Percentiles rank a stretch among this genome's conserved stretches.
Conservation (phyloP, 257 asterid species). For the Scutellaria galericulata region DNA sequence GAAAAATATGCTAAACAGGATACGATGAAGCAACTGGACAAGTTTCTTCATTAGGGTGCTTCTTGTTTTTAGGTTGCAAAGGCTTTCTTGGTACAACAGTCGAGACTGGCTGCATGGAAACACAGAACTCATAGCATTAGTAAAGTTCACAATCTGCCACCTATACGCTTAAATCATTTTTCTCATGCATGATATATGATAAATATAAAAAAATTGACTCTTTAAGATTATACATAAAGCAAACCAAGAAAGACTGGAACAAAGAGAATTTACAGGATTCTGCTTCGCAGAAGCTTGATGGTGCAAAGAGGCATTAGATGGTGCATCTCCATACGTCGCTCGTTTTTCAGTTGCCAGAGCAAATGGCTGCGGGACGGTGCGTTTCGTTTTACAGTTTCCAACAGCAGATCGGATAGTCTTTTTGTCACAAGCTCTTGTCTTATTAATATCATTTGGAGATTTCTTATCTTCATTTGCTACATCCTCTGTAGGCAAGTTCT, state of each 20-base stretch:
- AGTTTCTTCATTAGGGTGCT: slow-evolving; percentile 65
- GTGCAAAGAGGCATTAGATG: slow-evolving; percentile 37
- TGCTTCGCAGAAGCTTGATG: slow-evolving; percentile 38
- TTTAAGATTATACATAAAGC: slow-evolving; percentile 2
- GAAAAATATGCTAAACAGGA: slow-evolving; percentile 43
- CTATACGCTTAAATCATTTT: slow-evolving; percentile 25
- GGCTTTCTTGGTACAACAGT: slow-evolving; percentile 55
- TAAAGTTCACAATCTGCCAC: slow-evolving; percentile 3
- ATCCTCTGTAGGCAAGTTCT: slow-evolving; percentile 34
- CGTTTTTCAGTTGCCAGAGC: slow-evolving; percentile 72
- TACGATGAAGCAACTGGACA: slow-evolving; percentile 61
- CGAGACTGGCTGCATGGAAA: slow-evolving; percentile 45
- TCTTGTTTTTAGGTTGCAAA: slow-evolving; percentile 71
- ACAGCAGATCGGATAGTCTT: slow-evolving; percentile 41
- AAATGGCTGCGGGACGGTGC: slow-evolving; percentile 70
- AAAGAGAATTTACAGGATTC: slow-evolving; percentile 47
- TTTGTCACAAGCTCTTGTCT: slow-evolving; percentile 38
- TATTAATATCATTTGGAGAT: slow-evolving; percentile 39
- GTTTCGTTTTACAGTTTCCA: slow-evolving; percentile 57
- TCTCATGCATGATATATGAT: slow-evolving; percentile 18
- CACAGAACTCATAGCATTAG: slow-evolving; percentile 19
- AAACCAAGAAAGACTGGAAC: slow-evolving; percentile 1
- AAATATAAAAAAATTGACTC: slow-evolving; percentile 7
- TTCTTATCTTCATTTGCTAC: slow-evolving; percentile 39
- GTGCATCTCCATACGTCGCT: slow-evolving; percentile 48